Evolutionary conservation across 331 rosid genomes (phyloP), one percentile per base, ranked within the genome.

Genomic region (Malus hybrid): DNA sequence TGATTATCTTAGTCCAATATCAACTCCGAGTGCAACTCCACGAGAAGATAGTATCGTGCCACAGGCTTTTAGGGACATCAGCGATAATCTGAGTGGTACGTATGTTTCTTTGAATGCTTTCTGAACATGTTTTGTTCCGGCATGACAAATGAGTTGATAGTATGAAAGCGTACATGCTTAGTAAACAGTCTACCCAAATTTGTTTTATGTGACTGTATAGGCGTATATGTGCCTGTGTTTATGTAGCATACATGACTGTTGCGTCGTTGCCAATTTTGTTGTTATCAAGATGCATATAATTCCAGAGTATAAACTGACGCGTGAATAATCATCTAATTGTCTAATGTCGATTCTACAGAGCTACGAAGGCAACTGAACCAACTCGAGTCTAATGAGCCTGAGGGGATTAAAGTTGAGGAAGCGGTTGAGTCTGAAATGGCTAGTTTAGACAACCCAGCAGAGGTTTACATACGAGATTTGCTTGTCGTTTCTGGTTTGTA

Each of bases 401-500:
- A 83, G 33, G 91, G 85, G 64, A 80, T 54, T 72, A 60, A 64
- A 67, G 70, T 33, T 39, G 84, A 88, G 65, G 86, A 84, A 71
- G 77, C 81, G 16, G 69, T 65, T 32, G 93, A 88, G 70, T 52
- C 87, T 75, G 90, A 87, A 75, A 64, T 87, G 73, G 72, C 78
- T 46, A 88, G 86, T 68, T 60, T 89, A 70, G 88, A 84, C 70
- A 93, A 95, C 77, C 96, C 96, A 11, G 87, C 89, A 31, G 97
- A 95, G 84, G 88, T 89, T 70, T 90, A 87, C 90, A 77, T 92
- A 78, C 88, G 91, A 88, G 93, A 90, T 79, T 85, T 92, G 66
- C 94, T 95, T 55, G 83, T 92, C 77, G 92, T 87, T 77, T 92
- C 98, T 76, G 99, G 99, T 67, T 76, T 95, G 71, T 95, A 90